These are phyloP conservation scores for Cercospora sp. DNA, from an alignment of 2,329 filamentous ascomycete species.

Conservation along the genomic window DNA sequence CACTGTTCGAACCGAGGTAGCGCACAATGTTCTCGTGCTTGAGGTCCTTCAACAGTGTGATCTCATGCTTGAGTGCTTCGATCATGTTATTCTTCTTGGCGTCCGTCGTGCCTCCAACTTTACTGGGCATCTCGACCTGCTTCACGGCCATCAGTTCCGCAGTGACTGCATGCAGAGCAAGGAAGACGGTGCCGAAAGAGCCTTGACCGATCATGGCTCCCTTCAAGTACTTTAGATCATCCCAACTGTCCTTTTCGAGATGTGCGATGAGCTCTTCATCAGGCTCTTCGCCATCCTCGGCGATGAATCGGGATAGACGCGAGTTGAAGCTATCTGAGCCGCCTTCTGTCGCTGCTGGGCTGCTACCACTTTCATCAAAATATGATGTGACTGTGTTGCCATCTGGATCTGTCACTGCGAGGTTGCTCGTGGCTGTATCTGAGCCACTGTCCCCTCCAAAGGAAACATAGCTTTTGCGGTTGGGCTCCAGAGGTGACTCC, in stretches of 20 bases:
- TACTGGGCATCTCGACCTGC: slow-evolving; percentile 89
- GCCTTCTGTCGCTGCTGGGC: slow-evolving; percentile 54
- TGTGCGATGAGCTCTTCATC: slow-evolving; percentile 90
- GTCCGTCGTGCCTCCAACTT: slow-evolving; percentile 74
- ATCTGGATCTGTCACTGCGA: slow-evolving; percentile 76
- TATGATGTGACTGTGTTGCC: slow-evolving; percentile 72
- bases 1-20: slow-evolving; percentile 92
- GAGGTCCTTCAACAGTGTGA: slow-evolving; percentile 86
- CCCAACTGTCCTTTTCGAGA: slow-evolving; percentile 88
- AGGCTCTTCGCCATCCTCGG: slow-evolving; percentile 86
- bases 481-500: slow-evolving; percentile 81
- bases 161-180: slow-evolving; percentile 92
- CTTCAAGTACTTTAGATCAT: slow-evolving; percentile 99
- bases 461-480: slow-evolving; percentile 94
- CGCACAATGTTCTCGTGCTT: slow-evolving; percentile 98
- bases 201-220: slow-evolving; percentile 95
- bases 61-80: slow-evolving; percentile 93
- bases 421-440: slow-evolving; percentile 62
- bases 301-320: slow-evolving; percentile 77
- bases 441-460: slow-evolving; percentile 71
- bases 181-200: slow-evolving; percentile 92
- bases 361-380: slow-evolving; percentile 76
- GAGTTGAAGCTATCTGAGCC: slow-evolving; percentile 71
- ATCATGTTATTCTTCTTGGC: slow-evolving; percentile 97
- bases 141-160: slow-evolving; percentile 98